Base-by-base conservation (phyloP, 1,139 yeast species). In the Pichia inconspicua region DNA sequence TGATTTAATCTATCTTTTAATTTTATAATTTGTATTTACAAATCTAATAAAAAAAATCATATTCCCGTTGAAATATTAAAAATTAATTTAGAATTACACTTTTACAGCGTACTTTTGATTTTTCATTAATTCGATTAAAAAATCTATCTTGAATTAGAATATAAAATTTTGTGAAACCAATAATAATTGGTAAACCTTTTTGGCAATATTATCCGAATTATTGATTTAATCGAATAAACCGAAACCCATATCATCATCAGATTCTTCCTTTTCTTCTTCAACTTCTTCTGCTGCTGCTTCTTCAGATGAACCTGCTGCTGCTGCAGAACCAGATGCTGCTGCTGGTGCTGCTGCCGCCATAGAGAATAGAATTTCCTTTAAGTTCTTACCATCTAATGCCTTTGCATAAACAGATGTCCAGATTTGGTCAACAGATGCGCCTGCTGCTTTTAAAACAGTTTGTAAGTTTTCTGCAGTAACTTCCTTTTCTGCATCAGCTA, bases 401-500 rank as follows among this genome's bases (percentile, higher is more conserved):
- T 87, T 85, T 68, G 97, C 94, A 78, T 77, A 92, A 67, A 86
- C 81, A 67, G 87, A 89, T 69, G 96, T 87, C 97, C 97, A 90
- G 77, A 87, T 79, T 65, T 74, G 69, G 69, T 89, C 96, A 67
- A 88, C 84, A 57, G 77, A 74, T 66, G 92, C 88, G 74, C 92
- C 90, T 66, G 96, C 96, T 65, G 96, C 90, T 72, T 82, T 75
- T 74, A 89, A 74, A 72, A 88, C 73, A 65, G 96, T 74, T 69
- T 77, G 71, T 70, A 92, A 80, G 83, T 89, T 89, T 74, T 89
- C 96, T 67, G 96, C 72, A 67, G 97, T 74, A 82, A 90, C 80
- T 74, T 88, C 97, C 70, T 88, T 78, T 69, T 89, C 97, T 67
- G 96, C 87, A 75, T 90, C 97, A 64, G 97, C 96, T 75, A 90